Conservation (phyloP, 441 rosid species). For the Brassica hybrid region DNA sequence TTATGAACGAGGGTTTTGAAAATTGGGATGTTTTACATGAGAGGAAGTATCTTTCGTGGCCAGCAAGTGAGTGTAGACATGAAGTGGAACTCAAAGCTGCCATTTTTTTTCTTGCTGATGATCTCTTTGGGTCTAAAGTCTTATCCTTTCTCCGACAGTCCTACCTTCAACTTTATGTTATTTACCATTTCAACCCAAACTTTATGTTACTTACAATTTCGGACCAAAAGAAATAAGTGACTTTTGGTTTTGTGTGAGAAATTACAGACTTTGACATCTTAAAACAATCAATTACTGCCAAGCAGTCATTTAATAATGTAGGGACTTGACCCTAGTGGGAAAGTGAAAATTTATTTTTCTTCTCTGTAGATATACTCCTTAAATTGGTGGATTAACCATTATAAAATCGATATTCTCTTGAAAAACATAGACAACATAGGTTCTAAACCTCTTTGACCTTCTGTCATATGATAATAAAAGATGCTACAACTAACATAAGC, state of each 20-base stretch:
- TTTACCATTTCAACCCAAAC: neutral
- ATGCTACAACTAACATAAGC: too few species aligned
- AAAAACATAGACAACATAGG: too few species aligned
- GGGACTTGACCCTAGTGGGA: neutral
- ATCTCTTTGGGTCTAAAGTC: slow-evolving; percentile 7
- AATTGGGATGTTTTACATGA: slow-evolving; percentile 14
- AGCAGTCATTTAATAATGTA: neutral
- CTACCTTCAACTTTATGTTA: neutral
- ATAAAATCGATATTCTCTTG: too few species aligned
- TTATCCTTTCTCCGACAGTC: slow-evolving; percentile 12
- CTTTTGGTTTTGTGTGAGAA: neutral
- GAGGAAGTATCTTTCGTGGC: slow-evolving; percentile 30
- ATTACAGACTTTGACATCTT: neutral
- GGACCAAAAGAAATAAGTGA: neutral
- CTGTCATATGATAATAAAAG: too few species aligned
- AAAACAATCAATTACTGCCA: neutral
- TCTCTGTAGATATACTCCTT: neutral
- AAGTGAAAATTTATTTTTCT: neutral
- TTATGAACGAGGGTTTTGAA: slow-evolving; percentile 29
- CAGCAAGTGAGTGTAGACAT: slow-evolving; percentile 21
- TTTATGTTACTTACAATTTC: neutral
- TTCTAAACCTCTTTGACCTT: too few species aligned
- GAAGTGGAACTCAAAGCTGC: slow-evolving; percentile 38
- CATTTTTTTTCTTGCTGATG: slow-evolving; percentile 19
- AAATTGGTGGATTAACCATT: too few species aligned